phyloP scores from a whole-genome alignment of 345 rosid species.

The Gossypium bickii region DNA sequence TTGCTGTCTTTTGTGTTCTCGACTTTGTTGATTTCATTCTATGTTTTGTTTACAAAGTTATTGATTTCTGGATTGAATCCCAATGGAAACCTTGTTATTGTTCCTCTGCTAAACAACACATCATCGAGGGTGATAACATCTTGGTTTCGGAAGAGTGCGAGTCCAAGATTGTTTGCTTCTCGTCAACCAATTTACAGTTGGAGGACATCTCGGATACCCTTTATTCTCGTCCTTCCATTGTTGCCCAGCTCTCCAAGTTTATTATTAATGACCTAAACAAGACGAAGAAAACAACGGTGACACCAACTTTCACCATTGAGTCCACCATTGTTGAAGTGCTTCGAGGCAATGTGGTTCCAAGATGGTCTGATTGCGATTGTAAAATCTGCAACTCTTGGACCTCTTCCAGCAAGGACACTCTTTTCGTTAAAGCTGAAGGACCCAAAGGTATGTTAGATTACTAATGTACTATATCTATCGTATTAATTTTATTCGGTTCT shows the following conservation, averaged over 20 bases:
- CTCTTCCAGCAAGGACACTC: slow-evolving; percentile 45
- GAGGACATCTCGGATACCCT: slow-evolving; percentile 96
- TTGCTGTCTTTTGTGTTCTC: slow-evolving; percentile 65
- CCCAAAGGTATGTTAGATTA: slow-evolving; percentile 37
- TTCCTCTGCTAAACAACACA: slow-evolving; percentile 56
- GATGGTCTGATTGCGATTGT: slow-evolving; percentile 99
- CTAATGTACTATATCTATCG: background rate
- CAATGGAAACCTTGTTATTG: slow-evolving; percentile 87
- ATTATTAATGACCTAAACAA: slow-evolving; percentile 40
- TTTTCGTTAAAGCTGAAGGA: slow-evolving; percentile 65
- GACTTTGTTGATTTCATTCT: slow-evolving; percentile 68
- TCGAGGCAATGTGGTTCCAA: slow-evolving; percentile 58
- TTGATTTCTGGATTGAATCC: slow-evolving; percentile 71
- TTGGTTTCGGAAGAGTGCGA: slow-evolving; percentile 74
- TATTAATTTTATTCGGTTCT: background rate
- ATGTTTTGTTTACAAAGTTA: slow-evolving; percentile 63
- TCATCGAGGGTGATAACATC: slow-evolving; percentile 57
- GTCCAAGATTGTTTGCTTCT: slow-evolving; percentile 62
- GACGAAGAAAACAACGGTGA: slow-evolving; percentile 31
- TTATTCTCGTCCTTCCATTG: slow-evolving; percentile 57
- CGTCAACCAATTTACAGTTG: slow-evolving; percentile 58
- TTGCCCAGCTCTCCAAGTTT: slow-evolving; percentile 34
- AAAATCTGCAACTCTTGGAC: slow-evolving; percentile 70
- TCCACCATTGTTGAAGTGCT: slow-evolving; percentile 72
- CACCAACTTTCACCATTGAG: slow-evolving; percentile 44